A percentile compares a stretch with the other conserved stretches of the same genome.
These are phyloP conservation scores for Neofusicoccum umdonicola DNA, from an alignment of 2,329 filamentous ascomycete species.

Conservation along the genomic window DNA sequence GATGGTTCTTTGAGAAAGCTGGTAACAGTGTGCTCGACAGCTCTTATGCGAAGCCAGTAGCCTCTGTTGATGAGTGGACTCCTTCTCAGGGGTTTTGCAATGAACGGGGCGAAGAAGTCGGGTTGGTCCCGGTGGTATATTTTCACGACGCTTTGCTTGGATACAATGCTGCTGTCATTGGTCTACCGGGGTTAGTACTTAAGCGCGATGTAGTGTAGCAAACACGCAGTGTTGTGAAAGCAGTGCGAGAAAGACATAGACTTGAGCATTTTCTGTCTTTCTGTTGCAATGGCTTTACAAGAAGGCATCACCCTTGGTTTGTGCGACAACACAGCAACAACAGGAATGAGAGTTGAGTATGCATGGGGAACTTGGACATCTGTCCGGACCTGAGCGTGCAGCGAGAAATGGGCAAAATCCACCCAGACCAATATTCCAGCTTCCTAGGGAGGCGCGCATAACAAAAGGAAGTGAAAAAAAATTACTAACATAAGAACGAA, in stretches of 20 bases:
- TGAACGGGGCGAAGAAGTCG: slow-evolving; percentile 85
- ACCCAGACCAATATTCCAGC: too few species aligned
- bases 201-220: background rate
- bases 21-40: slow-evolving; percentile 71
- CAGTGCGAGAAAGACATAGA: background rate
- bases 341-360: too few species aligned
- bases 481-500: background rate
- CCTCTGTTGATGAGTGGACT: slow-evolving; percentile 89
- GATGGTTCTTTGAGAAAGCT: slow-evolving; percentile 64
- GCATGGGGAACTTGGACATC: too few species aligned
- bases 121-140: slow-evolving; percentile 75
- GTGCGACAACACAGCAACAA: too few species aligned
- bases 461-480: background rate
- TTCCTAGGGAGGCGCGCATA: background rate
- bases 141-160: slow-evolving; percentile 88
- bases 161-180: slow-evolving; percentile 88
- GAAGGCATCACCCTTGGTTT: too few species aligned
- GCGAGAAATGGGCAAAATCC: too few species aligned
- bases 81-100: slow-evolving; percentile 76
- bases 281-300: too few species aligned
- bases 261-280: too few species aligned
- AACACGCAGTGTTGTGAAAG: too few species aligned
- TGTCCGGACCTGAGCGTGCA: too few species aligned
- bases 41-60: slow-evolving; percentile 82
- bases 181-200: slow-evolving; percentile 50